Evolutionary conservation across 2,329 filamentous ascomycete species (phyloP), one percentile per base, ranked within the genome.

Genomic region (Colletotrichum sansevieriae): DNA sequence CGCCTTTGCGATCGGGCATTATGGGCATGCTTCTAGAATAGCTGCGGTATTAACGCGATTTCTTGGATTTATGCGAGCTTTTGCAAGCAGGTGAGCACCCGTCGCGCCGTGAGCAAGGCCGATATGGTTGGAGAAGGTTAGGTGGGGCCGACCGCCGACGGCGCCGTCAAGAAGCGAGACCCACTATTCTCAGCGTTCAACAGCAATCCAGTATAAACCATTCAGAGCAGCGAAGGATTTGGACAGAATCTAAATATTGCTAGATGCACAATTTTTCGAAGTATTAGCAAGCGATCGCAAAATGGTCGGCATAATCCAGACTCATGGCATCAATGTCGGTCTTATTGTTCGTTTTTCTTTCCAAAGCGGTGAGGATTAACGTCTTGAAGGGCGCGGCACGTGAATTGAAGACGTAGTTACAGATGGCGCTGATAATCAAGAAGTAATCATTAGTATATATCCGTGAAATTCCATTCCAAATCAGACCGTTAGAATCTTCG

Each of bases 181-280:
- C 43, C 43, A 46, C n/a, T 20, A 46, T 46, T 20, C 43, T 46
- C 43, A 11, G 43, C n/a, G 43, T 20, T 46, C 6, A 46, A 20
- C 43, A 46, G 43, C 43, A 46, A 46, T 20, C 43, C 43, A 11
- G 43, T 20, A 46, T 46, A 11, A 20, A 46, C 43, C n/a, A 46
- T 46, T 20, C n/a, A 46, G 43, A 46, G 43, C 43, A 46, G 43
- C 43, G n/a, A 46, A 46, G 43, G n/a, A 46, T 46, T 46, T 20
- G n/a, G n/a, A 46, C 43, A 20, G 43, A 46, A 20, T 46, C n/a
- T 46, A 18, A 2, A 11, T 46, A 20, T 46, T 46, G 43, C 43
- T 46, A 46, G 43, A 20, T 46, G n/a, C 43, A 46, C 43, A 11
- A 46, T 46, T 18, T 46, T 20, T 20, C n/a, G n/a, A 46, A 18